Conservation (phyloP, 306 rosid species). For the Quercus wislizeni region DNA sequence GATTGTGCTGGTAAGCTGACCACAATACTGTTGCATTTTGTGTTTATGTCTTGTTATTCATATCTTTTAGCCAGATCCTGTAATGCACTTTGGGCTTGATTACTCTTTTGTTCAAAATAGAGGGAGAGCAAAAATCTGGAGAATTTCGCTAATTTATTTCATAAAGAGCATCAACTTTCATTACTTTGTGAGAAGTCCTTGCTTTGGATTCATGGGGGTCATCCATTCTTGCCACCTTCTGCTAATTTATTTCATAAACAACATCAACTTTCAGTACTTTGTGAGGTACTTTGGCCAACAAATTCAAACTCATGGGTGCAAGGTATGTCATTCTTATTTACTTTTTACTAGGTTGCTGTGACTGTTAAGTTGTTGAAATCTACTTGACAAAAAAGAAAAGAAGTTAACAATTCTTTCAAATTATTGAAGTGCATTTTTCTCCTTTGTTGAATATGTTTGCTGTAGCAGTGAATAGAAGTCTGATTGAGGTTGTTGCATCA, state of each 20-base stretch:
- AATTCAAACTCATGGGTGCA: constrained; percentile 32
- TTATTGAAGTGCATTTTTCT: background rate
- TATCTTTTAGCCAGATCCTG: constrained; percentile 16
- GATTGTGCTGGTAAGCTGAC: constrained; percentile 54
- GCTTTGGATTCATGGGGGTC: constrained; percentile 91
- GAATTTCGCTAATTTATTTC: constrained; percentile 30
- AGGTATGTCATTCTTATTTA: constrained; percentile 36
- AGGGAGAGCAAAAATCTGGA: constrained; percentile 46
- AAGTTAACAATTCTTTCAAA: background rate
- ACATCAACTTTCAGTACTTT: constrained; percentile 45
- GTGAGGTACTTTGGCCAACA: constrained; percentile 65
- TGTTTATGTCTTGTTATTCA: background rate
- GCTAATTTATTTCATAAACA: constrained; percentile 54
- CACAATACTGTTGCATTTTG: background rate
- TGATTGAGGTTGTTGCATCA: constrained; percentile 41
- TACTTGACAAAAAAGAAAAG: background rate
- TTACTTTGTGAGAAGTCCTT: constrained; percentile 63
- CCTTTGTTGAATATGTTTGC: constrained; percentile 1
- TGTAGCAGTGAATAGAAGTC: constrained; percentile 33
- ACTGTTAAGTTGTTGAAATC: background rate
- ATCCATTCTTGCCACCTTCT: constrained; percentile 67
- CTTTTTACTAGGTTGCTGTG: constrained; percentile 4
- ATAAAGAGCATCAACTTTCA: constrained; percentile 52
- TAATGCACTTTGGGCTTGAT: constrained; percentile 7
- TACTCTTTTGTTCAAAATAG: constrained; percentile 27